Evolutionary conservation across 2,329 filamentous ascomycete species (phyloP).

Genomic region (Immersiporthe knoxdaviesiana): DNA sequence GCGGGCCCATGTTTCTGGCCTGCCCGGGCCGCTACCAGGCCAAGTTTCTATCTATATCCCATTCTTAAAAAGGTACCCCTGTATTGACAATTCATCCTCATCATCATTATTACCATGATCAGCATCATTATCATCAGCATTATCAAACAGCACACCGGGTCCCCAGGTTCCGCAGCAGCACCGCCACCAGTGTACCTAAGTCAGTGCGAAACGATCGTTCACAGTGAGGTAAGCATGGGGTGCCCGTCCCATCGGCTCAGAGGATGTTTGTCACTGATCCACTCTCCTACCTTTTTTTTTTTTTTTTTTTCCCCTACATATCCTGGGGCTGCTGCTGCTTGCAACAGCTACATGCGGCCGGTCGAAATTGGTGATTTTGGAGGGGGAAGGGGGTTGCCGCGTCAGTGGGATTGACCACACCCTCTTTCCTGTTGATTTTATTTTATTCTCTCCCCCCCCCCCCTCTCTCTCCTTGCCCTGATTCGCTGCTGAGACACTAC

Average conservation of each 20-base stretch:
- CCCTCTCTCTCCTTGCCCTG: neutral
- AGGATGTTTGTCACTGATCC: neutral
- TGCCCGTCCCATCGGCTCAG: neutral
- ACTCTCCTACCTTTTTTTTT: neutral
- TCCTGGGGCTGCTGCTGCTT: neutral
- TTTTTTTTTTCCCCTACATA: too few species aligned
- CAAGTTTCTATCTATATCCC: conserved; percentile 8
- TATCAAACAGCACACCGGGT: neutral
- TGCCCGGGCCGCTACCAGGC: neutral
- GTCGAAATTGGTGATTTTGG: neutral
- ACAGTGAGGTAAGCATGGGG: neutral
- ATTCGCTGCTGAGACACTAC: neutral
- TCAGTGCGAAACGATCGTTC: neutral
- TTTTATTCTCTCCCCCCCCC: neutral
- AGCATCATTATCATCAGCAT: neutral
- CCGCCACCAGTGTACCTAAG: neutral
- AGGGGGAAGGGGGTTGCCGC: neutral
- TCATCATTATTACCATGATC: neutral
- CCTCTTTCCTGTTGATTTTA: neutral
- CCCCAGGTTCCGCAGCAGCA: neutral
- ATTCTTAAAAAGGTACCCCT: too few species aligned
- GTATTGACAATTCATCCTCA: neutral
- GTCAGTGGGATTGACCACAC: conserved; percentile 1
- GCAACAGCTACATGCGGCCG: neutral
- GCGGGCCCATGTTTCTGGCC: neutral